Conservation (phyloP, 768 basidiomycete genomes). For the Guyanaporus albipodus region DNA sequence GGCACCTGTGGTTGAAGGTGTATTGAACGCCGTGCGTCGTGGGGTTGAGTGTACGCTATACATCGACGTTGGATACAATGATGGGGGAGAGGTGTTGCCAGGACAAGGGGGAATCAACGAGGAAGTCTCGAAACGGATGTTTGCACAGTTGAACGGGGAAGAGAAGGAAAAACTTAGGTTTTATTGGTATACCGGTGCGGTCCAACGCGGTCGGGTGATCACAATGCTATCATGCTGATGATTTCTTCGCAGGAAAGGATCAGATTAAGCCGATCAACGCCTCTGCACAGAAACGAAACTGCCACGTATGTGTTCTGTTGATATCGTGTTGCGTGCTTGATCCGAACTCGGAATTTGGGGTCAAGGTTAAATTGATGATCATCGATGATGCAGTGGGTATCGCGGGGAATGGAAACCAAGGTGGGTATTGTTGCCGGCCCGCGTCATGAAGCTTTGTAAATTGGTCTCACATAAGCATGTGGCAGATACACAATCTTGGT, state of each 20-base stretch:
- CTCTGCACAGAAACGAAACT: constrained; percentile 63
- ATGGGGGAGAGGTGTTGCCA: constrained; percentile 59
- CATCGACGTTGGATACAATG: constrained; percentile 53
- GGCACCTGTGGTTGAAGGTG: constrained; percentile 52
- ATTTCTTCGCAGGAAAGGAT: constrained; percentile 44
- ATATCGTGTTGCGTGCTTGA: neutral
- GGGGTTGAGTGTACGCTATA: constrained; percentile 60
- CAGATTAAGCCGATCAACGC: constrained; percentile 64
- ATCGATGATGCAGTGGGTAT: constrained; percentile 65
- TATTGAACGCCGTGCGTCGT: constrained; percentile 56
- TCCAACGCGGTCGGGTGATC: neutral
- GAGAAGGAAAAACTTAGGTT: constrained; percentile 46
- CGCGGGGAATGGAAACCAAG: constrained; percentile 68
- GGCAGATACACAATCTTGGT: constrained; percentile 64
- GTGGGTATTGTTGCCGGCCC: constrained; percentile 20
- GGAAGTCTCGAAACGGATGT: constrained; percentile 59
- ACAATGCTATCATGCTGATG: neutral
- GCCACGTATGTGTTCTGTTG: constrained; percentile 43
- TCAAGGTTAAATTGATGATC: constrained; percentile 58
- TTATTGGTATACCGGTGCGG: constrained; percentile 49
- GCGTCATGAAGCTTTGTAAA: neutral
- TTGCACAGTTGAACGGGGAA: constrained; percentile 42
- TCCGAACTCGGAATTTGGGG: neutral
- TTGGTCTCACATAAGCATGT: constrained; percentile 1
- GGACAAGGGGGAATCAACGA: constrained; percentile 73